A percentile compares a stretch with the other conserved stretches of the same genome.
Conservation (phyloP, 352 stramenopile species). For the Pythium grandisporangium region DNA sequence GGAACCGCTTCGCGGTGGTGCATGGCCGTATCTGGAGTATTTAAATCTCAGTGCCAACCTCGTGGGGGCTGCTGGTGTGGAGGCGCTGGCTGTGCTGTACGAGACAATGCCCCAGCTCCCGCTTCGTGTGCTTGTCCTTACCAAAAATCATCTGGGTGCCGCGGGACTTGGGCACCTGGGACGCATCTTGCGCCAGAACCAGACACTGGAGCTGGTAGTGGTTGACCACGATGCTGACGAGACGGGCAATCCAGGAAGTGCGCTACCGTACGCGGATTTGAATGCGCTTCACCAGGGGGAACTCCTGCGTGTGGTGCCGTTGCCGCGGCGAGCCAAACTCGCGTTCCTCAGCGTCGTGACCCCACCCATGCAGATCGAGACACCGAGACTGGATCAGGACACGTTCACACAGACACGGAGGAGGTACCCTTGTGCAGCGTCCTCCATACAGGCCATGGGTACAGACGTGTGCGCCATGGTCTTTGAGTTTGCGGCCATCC, state of each 20-base stretch:
- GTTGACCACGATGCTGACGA: too few relatives aligned
- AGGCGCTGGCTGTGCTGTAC: not conserved
- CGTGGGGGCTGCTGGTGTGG: not conserved
- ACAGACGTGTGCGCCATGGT: slow-evolving; percentile 2
- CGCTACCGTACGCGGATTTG: too few relatives aligned
- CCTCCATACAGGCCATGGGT: not conserved
- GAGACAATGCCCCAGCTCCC: not conserved
- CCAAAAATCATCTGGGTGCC: not conserved
- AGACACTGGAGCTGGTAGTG: too few relatives aligned
- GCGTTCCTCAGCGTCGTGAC: not conserved
- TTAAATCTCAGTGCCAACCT: not conserved
- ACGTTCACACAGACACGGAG: too few relatives aligned
- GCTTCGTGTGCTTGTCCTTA: not conserved
- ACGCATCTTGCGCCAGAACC: too few relatives aligned
- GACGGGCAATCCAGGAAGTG: too few relatives aligned
- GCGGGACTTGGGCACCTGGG: not conserved
- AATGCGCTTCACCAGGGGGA: not conserved
- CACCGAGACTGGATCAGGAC: too few relatives aligned
- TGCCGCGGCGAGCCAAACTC: not conserved
- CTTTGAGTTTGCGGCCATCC: slow-evolving; percentile 5
- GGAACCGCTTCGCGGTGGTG: not conserved
- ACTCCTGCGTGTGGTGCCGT: not conserved
- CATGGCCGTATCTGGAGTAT: not conserved
- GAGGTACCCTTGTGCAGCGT: too few relatives aligned
- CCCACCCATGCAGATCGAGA: not conserved